Percentiles rank a stretch among this genome's conserved stretches.
Evolutionary conservation across 805 yeast genomes (phyloP).

Genomic region (Cyberlindnera nakhonratchasimensis): DNA sequence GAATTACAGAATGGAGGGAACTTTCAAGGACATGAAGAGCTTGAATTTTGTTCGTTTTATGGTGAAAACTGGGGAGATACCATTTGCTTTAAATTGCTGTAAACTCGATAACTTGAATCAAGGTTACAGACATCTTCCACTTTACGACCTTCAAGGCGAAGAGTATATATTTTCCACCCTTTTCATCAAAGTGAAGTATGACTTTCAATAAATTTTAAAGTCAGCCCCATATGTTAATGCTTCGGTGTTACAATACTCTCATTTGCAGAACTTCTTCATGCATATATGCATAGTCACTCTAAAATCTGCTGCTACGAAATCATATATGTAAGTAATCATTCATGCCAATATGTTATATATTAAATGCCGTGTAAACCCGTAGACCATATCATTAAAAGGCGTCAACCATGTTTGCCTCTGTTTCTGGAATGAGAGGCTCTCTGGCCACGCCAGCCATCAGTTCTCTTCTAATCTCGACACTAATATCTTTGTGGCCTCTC

Average conservation of each 20-base stretch:
- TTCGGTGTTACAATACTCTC: too few relatives aligned
- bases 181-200: slow-evolving; percentile 36
- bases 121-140: slow-evolving; percentile 81
- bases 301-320: not conserved
- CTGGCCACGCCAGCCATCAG: slow-evolving; percentile 81
- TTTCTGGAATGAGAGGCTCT: slow-evolving; percentile 31
- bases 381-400: slow-evolving; percentile 21
- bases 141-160: slow-evolving; percentile 79
- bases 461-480: slow-evolving; percentile 94
- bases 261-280: too few relatives aligned
- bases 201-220: too few relatives aligned
- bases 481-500: slow-evolving; percentile 82
- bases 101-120: slow-evolving; percentile 60
- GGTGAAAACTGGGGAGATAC: slow-evolving; percentile 41
- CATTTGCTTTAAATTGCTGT: slow-evolving; percentile 58
- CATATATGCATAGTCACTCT: too few relatives aligned
- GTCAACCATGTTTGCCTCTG: slow-evolving; percentile 31
- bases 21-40: slow-evolving; percentile 36
- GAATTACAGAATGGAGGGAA: slow-evolving; percentile 53
- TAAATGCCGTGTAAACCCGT: not conserved
- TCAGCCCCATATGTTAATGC: too few relatives aligned
- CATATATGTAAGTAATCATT: not conserved
- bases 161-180: slow-evolving; percentile 59
- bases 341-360: not conserved
- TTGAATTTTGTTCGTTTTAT: slow-evolving; percentile 56